Conservation (phyloP, 1,284 basidiomycete genomes). For the Austropuccinia psidii region DNA sequence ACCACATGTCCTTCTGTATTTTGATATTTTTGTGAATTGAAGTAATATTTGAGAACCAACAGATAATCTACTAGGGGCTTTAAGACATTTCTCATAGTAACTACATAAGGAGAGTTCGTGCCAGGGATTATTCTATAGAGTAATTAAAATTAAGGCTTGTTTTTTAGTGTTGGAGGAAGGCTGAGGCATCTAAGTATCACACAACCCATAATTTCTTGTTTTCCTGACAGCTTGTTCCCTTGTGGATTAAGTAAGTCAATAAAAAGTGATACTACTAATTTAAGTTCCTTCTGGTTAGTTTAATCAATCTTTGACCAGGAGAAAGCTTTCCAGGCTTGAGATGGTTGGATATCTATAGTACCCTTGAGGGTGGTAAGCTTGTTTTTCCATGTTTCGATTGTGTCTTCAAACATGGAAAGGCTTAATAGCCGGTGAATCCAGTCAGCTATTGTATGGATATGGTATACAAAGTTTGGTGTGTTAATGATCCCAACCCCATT, state of each 20-base stretch:
- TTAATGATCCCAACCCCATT: too few relatives aligned
- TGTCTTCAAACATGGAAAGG: too few relatives aligned
- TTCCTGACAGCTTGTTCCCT: constrained; percentile 16
- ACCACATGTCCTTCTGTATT: not conserved
- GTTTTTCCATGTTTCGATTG: too few relatives aligned
- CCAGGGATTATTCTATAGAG: not conserved
- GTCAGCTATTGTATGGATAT: too few relatives aligned
- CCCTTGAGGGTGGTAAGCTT: too few relatives aligned
- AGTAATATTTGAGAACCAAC: not conserved
- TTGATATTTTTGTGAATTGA: not conserved
- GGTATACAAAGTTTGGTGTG: too few relatives aligned
- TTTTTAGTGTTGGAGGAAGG: not conserved
- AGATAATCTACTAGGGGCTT: not conserved
- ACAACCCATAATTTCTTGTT: not conserved
- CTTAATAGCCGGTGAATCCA: too few relatives aligned
- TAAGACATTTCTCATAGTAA: not conserved
- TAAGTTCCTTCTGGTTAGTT: too few relatives aligned
- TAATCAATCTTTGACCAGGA: too few relatives aligned
- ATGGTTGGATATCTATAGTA: too few relatives aligned
- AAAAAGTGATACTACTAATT: too few relatives aligned
- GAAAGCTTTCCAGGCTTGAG: too few relatives aligned
- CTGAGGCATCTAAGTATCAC: not conserved
- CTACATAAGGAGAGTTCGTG: not conserved
- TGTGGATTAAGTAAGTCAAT: constrained; percentile 12
- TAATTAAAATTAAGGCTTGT: not conserved